Evolutionary conservation across 2,329 filamentous ascomycete species (phyloP), one percentile per base, ranked within the genome.

Genomic region (Neopestalotiopsis sp.): DNA sequence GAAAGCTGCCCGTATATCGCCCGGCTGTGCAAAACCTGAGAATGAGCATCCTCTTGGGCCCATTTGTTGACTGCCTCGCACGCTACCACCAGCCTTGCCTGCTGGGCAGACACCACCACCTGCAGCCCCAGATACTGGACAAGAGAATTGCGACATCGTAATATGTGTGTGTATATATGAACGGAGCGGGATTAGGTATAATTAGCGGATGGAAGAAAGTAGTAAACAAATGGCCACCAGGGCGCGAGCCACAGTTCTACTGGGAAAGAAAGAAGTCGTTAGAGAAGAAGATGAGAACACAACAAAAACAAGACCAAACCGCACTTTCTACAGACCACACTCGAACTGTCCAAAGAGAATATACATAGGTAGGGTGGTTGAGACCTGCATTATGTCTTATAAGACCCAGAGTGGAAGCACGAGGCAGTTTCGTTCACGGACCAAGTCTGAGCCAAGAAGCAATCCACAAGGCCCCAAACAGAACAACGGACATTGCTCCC

Each of bases 31-130:
- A 45, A 76, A 80, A 3, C 78, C 78, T 10, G 78, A 81, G 60
- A 81, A 81, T 0, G 78, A 74, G 63, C 78, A 81, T 14, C 79
- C 78, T 62, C 79, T 71, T 14, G 78, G 77, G 17, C 79, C 79
- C 30, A 77, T 72, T 20, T 72, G 74, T 20, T 72, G 74, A 64
- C 76, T 77, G 67, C 72, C 76, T n/a, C 75, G 71, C 58, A 73
- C 71, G 60, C 71, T 76, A 28, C 20, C 20, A 20, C 20, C 20
- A 20, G 73, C 70, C 62, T 74, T 74, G 13, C 76, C 72, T 7
- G 71, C 77, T 45, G 77, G 77, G 67, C 76, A 78, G 24, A 28
- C 24, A 45, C 68, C 68, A 20, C 70, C 76, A 24, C 71, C 73
- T 34, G 66, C 70, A 65, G 72, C 73, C 40, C 74, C 75, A 20